Base-by-base conservation (phyloP, 305 asterid species). In the Ilex paraguariensis region DNA sequence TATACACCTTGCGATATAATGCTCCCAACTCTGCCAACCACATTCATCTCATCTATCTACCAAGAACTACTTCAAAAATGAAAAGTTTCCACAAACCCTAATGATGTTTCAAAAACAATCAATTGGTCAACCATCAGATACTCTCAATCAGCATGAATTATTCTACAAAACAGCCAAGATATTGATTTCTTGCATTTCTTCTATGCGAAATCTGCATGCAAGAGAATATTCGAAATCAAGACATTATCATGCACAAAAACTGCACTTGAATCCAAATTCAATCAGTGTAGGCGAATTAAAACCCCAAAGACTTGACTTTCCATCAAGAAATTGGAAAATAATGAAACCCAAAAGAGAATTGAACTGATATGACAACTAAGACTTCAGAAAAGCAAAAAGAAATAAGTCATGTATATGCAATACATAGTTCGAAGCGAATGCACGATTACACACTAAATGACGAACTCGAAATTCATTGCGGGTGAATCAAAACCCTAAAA, bases 1-100 rank as follows among this genome's bases (percentile, higher is more conserved):
- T 89, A 89, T 58, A 87, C 91, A 13, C 95, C 90, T 79, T 84
- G 95, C 3, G 93, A 75, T 31, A 89, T 81, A 49, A 85, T 72
- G 77, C 89, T 83, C 31, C 95, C 68, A 75, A 91, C 91, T 81
- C 74, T 82, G 56, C 95, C 93, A 54, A 91, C 95, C 67, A 90
- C 87, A 77, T 84, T 86, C 97, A 91, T 91, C 77, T 80, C 73
- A 63, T 77, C 28, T 59, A 60, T 67, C 68, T 31, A 61, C 63
- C 75, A 58, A 78, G 46, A 55, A 49, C 48, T 55, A 64, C 66
- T 60, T 68, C 61, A 52, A 70, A 52, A 63, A 44, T 40, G 46
- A 32, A 49, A 46, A 40, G 33, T 28, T 48, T 3, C 31, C 13
- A 11, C 7, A 57, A 54, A 44, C 44, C 15, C 11, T 8, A 50